Conservation (phyloP, 768 basidiomycete genomes). For the Boletus eberwhitei region DNA sequence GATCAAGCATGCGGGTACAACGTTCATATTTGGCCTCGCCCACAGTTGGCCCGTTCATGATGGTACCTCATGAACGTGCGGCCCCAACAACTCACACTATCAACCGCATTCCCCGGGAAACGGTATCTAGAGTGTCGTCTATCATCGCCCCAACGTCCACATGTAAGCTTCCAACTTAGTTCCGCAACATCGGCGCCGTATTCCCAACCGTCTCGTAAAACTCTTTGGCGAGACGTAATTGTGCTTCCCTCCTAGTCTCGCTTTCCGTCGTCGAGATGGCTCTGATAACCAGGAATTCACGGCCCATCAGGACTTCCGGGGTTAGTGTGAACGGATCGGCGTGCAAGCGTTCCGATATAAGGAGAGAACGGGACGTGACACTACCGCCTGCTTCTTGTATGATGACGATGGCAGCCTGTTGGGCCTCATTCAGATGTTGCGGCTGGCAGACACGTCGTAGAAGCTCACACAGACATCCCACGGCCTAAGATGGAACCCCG, state of each 20-base stretch:
- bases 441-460: background rate
- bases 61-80: conserved; percentile 5
- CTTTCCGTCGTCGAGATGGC: conserved; percentile 55
- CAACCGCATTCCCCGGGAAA: background rate
- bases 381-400: conserved; percentile 84
- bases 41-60: background rate
- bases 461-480: conserved; percentile 79
- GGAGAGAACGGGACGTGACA: conserved; percentile 57
- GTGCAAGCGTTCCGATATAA: conserved; percentile 31
- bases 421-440: background rate
- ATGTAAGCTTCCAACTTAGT: background rate
- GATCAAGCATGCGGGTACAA: background rate
- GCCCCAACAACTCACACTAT: background rate
- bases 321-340: conserved; percentile 54
- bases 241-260: conserved; percentile 65
- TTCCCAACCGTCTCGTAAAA: conserved; percentile 80
- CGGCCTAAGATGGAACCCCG: conserved; percentile 37
- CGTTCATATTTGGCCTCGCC: background rate
- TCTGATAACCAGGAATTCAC: conserved; percentile 76
- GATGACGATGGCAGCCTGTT: conserved; percentile 80
- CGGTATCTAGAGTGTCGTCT: background rate
- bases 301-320: conserved; percentile 66
- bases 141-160: background rate
- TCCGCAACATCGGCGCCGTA: conserved; percentile 44
- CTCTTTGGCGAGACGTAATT: conserved; percentile 75